These are phyloP conservation scores for Aspergillus homomorphus DNA, from an alignment of 495 filamentous ascomycete genomes.

Conservation along the genomic window DNA sequence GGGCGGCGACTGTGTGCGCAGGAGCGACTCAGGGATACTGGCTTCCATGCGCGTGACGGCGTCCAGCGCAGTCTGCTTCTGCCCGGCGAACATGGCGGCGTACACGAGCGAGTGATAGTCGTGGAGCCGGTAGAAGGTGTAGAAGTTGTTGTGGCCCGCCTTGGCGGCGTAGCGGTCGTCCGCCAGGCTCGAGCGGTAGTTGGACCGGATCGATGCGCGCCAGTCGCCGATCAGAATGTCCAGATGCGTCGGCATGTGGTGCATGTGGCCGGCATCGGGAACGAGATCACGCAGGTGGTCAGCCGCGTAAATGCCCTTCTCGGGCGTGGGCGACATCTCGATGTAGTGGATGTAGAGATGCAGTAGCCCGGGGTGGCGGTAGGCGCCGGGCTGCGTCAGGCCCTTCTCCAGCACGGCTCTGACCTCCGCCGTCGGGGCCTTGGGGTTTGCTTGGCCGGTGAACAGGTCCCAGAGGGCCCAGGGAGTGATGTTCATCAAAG, in stretches of 20 bases:
- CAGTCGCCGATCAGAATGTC: constrained; percentile 65
- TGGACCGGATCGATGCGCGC: constrained; percentile 52
- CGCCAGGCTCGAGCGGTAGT: constrained; percentile 50
- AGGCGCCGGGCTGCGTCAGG: constrained; percentile 36
- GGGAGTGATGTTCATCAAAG: constrained; percentile 62
- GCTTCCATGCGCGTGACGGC: constrained; percentile 48
- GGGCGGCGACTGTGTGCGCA: constrained; percentile 56
- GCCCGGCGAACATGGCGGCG: constrained; percentile 63
- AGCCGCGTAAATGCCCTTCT: constrained; percentile 50
- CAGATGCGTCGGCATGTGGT: constrained; percentile 67
- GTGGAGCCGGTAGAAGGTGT: constrained; percentile 63
- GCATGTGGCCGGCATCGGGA: constrained; percentile 60
- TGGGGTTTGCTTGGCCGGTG: constrained; percentile 51
- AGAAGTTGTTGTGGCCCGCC: constrained; percentile 53
- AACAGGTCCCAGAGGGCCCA: constrained; percentile 59
- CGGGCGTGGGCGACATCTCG: constrained; percentile 63
- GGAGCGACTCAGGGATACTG: constrained; percentile 52
- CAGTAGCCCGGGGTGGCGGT: constrained; percentile 53
- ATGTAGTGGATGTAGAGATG: constrained; percentile 68
- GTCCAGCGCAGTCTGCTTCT: constrained; percentile 49
- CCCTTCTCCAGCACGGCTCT: constrained; percentile 50
- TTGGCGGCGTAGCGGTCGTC: constrained; percentile 54
- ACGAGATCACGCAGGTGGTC: constrained; percentile 56
- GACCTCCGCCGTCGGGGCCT: constrained; percentile 51
- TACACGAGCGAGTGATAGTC: constrained; percentile 63